Percentiles rank a stretch among this genome's conserved stretches.
These are phyloP conservation scores for Euphorbia peplus DNA, from an alignment of 345 rosid genomes.

Conservation along the genomic window DNA sequence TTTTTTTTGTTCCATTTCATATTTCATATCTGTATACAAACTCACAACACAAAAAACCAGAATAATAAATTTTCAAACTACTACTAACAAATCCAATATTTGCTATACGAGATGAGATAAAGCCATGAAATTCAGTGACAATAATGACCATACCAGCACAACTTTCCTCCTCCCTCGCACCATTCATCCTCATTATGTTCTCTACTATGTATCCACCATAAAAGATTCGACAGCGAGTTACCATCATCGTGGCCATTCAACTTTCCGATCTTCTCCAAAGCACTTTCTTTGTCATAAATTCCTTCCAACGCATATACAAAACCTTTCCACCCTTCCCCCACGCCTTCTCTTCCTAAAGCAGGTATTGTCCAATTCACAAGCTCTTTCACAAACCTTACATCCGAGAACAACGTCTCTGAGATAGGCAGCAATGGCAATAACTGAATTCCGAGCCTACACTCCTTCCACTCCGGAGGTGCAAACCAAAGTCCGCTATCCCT, in stretches of 20 bases:
- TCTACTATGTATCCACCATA: slow-evolving; percentile 94
- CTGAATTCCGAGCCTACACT: slow-evolving; percentile 88
- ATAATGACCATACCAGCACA: slow-evolving; percentile 69
- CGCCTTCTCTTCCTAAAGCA: slow-evolving; percentile 60
- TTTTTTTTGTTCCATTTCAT: not conserved
- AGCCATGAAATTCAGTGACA: slow-evolving; percentile 39
- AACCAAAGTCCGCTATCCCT: slow-evolving; percentile 94
- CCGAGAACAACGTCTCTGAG: slow-evolving; percentile 68
- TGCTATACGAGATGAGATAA: not conserved
- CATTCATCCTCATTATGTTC: slow-evolving; percentile 34
- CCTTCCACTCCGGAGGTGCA: slow-evolving; percentile 74
- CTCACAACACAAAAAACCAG: not conserved
- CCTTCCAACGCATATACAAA: slow-evolving; percentile 80
- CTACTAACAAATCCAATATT: not conserved
- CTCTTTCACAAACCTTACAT: slow-evolving; percentile 47
- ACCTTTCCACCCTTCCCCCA: slow-evolving; percentile 95
- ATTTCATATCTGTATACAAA: not conserved
- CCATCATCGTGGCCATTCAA: slow-evolving; percentile 70
- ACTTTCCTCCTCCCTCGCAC: slow-evolving; percentile 47
- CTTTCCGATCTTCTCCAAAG: slow-evolving; percentile 53
- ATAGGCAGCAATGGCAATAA: slow-evolving; percentile 67
- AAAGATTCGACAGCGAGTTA: slow-evolving; percentile 65
- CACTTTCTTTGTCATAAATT: slow-evolving; percentile 55
- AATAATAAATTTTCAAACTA: not conserved
- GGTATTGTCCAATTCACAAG: slow-evolving; percentile 84